Base-by-base conservation (phyloP, 148 eudicot genomes). In the Mesembryanthemum crystallinum region DNA sequence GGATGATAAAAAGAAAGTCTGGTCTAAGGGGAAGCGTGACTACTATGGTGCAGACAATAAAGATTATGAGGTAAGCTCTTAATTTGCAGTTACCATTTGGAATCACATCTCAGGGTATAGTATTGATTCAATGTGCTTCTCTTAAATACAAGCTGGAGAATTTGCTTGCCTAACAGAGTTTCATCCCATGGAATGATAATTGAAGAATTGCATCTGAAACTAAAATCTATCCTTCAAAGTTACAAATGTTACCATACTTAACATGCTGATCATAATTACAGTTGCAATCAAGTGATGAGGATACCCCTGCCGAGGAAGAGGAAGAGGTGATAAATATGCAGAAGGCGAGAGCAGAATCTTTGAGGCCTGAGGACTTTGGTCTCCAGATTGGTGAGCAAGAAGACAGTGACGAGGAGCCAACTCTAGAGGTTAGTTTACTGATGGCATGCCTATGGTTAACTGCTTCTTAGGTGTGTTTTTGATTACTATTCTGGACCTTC, bases 391-490 rank as follows among this genome's bases (percentile, higher is more conserved):
- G 73, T 68, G 84, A 86, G 72, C 42, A 82, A 74, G 85, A 83
- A 67, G 93, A 84, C 76, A 86, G 87, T 77, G 94, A 92, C 49
- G 80, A 68, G 54, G 96, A 92, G 83, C 99, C 91, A 35, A 95
- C 99, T 45, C 67, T 92, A 70, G 94, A 82, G 92, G 99, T 90
- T 43, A 71, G 69, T 35, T 33, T 73, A 66, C 0, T 52, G 4
- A 59, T 29, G 21, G 30, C 29, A 62, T 49, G 58, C 67, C 20
- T 60, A n/a, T 42, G 24, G 24, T 61, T 21, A 42, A 33, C 71
- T 29, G 7, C 10, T 47, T 47, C 18, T 10, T 72, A 51, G 28
- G 14, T 35, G 20, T 54, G 10, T 6, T 43, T 54, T 28, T 29
- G 24, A 49, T 21, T 35, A 67, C 30, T n/a, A 23, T 71, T 63